Percentiles rank a stretch among this genome's conserved stretches.
Conservation (phyloP, 176 grass and related monocot genomes). For the Thinopyrum elongatum region DNA sequence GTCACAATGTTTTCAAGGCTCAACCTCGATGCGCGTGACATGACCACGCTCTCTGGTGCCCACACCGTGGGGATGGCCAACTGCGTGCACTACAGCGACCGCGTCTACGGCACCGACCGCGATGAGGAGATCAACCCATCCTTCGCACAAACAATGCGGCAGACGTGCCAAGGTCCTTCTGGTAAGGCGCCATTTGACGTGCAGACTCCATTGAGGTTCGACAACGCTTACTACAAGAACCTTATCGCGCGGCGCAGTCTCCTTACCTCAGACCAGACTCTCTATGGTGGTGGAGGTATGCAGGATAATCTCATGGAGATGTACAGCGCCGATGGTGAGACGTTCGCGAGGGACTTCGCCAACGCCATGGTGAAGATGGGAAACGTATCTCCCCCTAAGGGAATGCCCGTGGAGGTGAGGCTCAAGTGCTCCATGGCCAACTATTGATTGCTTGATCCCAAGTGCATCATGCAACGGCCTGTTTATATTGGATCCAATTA, state of each 20-base stretch:
- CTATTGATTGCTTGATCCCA: not conserved
- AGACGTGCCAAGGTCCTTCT: not conserved
- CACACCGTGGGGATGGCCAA: conserved; percentile 38
- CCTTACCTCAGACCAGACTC: conserved; percentile 58
- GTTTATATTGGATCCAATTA: not conserved
- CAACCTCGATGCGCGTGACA: conserved; percentile 45
- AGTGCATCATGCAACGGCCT: too few relatives aligned
- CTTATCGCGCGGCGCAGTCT: conserved; percentile 38
- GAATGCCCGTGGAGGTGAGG: conserved; percentile 51
- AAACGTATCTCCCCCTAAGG: conserved; percentile 27
- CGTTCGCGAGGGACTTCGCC: conserved; percentile 46
- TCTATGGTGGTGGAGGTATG: conserved; percentile 32
- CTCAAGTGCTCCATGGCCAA: conserved; percentile 44
- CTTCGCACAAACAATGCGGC: not conserved
- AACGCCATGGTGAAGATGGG: conserved; percentile 64
- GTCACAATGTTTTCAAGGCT: conserved; percentile 24
- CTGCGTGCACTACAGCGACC: not conserved
- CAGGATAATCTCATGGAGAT: conserved; percentile 29
- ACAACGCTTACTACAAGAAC: conserved; percentile 61
- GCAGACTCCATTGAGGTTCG: conserved; percentile 21
- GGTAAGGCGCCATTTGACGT: conserved; percentile 32
- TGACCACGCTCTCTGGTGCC: conserved; percentile 54
- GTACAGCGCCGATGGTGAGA: conserved; percentile 17
- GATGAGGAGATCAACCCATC: not conserved
- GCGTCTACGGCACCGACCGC: not conserved